phyloP scores from a whole-genome alignment of 2,329 filamentous ascomycete species.

The Macroventuria anomochaeta region DNA sequence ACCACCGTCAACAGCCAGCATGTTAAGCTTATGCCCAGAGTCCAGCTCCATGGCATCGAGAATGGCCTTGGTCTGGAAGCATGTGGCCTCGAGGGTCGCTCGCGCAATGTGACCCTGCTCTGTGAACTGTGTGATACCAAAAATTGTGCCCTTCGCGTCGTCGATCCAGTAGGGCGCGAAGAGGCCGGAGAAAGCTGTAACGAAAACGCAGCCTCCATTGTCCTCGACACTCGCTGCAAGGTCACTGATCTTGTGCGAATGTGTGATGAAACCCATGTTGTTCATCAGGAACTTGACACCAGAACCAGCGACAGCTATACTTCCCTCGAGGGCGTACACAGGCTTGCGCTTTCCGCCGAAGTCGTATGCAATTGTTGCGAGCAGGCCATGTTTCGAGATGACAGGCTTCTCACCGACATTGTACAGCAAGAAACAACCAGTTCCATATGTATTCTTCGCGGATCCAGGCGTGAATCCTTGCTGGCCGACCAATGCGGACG shows the following conservation, averaged over 20 bases:
- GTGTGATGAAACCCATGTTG: conserved; percentile 68
- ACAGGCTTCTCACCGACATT: conserved; percentile 87
- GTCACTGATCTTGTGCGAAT: conserved; percentile 68
- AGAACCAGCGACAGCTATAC: conserved; percentile 80
- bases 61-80: conserved; percentile 91
- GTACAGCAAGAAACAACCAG: conserved; percentile 87
- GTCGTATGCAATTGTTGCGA: conserved; percentile 88
- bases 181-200: conserved; percentile 88
- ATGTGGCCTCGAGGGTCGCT: conserved; percentile 88
- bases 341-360: conserved; percentile 71
- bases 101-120: conserved; percentile 85
- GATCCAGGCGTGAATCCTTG: conserved; percentile 81
- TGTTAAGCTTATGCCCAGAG: conserved; percentile 74
- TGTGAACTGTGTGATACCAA: conserved; percentile 85
- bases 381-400: conserved; percentile 79
- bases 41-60: conserved; percentile 90
- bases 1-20: conserved; percentile 84
- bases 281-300: conserved; percentile 75
- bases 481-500: conserved; percentile 83
- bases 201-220: conserved; percentile 83
- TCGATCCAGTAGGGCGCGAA: conserved; percentile 97
- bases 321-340: conserved; percentile 83
- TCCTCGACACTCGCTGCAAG: conserved; percentile 70
- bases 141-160: conserved; percentile 83
- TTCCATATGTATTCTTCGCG: conserved; percentile 92